Evolutionary conservation across 78 protist genomes (phyloP), one percentile per base, ranked within the genome.

Genomic region (Dictyostelium purpureum): DNA sequence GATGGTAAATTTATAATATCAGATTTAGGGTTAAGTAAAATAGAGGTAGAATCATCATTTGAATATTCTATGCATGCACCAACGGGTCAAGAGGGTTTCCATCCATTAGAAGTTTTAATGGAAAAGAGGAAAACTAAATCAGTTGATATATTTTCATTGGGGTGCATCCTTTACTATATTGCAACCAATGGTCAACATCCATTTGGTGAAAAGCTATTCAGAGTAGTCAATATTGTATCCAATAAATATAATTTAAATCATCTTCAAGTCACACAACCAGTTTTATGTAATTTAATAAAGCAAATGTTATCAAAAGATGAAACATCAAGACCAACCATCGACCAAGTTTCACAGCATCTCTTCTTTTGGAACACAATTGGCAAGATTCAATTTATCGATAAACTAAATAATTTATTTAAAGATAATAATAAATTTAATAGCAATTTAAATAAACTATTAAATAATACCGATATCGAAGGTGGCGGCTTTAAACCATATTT

Each of bases 1-100:
- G 79, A 82, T 28, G 18, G 51, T 16, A 37, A 31, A 52, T 59
- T 83, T 2, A 47, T 83, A 0, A 71, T 83, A 11, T 49, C 90
- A 16, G 90, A 83, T 49, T 26, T 83, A 49, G 90, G 90, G 4
- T 28, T 83, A 43, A 83, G 90, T 43, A 83, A 83, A 47, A 83
- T 83, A 80, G 69, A 56, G 33, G 80, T 83, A 10, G 73, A 69
- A 26, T 4, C 65, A 14, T 71, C 81, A 24, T 83, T 56, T 65
- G 18, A 71, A 51, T 71, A n/a, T 28, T 56, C 90, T 3, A 47
- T 12, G n/a, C 78, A 82, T 71, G 42, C 79, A 28, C 90, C 90
- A 37, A 65, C 80, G 10, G 90, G 90, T 24, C 79, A 52, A 14
- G 90, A 61, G 4, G 90, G 90, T 24, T 83, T 28, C 59, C 90